phyloP scores from a whole-genome alignment of 2,329 filamentous ascomycete genomes.

The Sclerotinia nivalis region DNA sequence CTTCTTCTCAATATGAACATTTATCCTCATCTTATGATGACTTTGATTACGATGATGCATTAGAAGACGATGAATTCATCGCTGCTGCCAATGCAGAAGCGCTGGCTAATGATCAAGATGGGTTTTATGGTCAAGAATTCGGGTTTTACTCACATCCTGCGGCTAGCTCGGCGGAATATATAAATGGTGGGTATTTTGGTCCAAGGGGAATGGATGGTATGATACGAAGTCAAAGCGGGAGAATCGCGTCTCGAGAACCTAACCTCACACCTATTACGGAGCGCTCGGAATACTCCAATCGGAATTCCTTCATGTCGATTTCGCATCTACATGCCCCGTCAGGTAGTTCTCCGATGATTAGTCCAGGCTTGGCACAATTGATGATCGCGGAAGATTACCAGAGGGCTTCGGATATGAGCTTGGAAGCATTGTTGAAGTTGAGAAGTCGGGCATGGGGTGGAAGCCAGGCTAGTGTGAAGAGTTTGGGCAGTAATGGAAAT shows the following conservation, averaged over 20 bases:
- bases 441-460: constrained; percentile 78
- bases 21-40: constrained; percentile 45
- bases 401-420: constrained; percentile 62
- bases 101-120: constrained; percentile 86
- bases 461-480: constrained; percentile 71
- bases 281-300: constrained; percentile 90
- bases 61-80: constrained; percentile 88
- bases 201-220: constrained; percentile 65
- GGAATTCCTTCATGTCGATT: constrained; percentile 74
- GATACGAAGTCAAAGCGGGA: constrained; percentile 68
- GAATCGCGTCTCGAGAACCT: constrained; percentile 75
- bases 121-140: constrained; percentile 95
- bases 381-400: constrained; percentile 57
- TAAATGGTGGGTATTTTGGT: constrained; percentile 88
- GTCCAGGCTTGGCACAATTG: constrained; percentile 75
- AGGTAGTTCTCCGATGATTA: constrained; percentile 51
- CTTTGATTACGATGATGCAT: constrained; percentile 59
- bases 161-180: constrained; percentile 51
- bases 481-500: constrained; percentile 47
- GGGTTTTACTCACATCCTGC: constrained; percentile 79
- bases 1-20: constrained; percentile 40
- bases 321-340: constrained; percentile 44
- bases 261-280: constrained; percentile 96
- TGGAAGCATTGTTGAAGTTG: constrained; percentile 68
- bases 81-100: constrained; percentile 94